These are phyloP conservation scores for Darksidea phi DNA, from an alignment of 495 filamentous ascomycete species.

Conservation along the genomic window DNA sequence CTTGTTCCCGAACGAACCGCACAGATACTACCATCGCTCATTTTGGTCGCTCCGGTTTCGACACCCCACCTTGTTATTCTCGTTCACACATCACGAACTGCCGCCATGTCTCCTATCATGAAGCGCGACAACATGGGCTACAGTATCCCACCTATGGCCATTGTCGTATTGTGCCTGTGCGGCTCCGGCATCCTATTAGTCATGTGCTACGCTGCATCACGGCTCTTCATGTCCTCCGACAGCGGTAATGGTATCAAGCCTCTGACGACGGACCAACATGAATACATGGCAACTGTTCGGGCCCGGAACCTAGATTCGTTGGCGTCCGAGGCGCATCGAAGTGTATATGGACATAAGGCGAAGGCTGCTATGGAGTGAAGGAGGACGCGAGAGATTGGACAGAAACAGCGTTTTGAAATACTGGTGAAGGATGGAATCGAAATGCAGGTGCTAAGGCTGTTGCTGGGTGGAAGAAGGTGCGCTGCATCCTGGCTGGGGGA, in stretches of 20 bases:
- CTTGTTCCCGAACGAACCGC: no score
- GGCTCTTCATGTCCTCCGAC: neutral
- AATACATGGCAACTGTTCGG: neutral
- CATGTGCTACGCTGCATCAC: neutral
- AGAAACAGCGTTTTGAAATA: no score
- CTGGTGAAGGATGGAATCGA: no score
- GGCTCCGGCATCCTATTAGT: slow-evolving; percentile 1
- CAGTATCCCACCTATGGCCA: slow-evolving; percentile 15
- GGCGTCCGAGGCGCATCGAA: neutral
- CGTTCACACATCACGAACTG: neutral
- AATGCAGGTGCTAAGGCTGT: no score
- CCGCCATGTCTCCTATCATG: neutral
- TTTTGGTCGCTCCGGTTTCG: neutral
- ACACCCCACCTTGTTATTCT: neutral
- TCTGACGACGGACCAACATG: neutral
- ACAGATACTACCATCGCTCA: neutral
- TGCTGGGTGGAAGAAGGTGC: no score
- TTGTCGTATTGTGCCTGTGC: slow-evolving; percentile 24
- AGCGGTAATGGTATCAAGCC: neutral
- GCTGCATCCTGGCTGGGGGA: no score
- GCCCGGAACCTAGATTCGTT: neutral
- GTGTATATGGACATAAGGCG: neutral
- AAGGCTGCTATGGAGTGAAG: no score
- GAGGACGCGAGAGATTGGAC: no score
- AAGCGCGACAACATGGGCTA: slow-evolving; percentile 30